Percentiles rank a stretch among this genome's conserved stretches.
Evolutionary conservation across 2,329 filamentous ascomycete species (phyloP).

Genomic region (Sphaerulina vaccinii): DNA sequence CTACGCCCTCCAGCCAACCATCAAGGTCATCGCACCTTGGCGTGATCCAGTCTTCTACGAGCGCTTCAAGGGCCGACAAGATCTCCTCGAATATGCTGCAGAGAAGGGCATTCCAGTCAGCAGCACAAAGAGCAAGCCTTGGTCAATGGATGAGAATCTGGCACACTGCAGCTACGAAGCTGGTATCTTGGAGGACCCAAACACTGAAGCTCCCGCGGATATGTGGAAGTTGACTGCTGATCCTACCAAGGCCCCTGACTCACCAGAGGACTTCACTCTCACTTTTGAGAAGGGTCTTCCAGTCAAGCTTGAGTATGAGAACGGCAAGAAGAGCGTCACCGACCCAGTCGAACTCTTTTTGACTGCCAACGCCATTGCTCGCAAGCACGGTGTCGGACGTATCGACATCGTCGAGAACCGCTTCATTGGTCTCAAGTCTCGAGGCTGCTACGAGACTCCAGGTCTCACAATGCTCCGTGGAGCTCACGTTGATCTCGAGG

Average conservation of each 20-base stretch:
- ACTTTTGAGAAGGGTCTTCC: slow-evolving; percentile 75
- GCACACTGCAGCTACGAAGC: slow-evolving; percentile 80
- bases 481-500: slow-evolving; percentile 63
- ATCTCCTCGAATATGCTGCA: slow-evolving; percentile 70
- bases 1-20: slow-evolving; percentile 61
- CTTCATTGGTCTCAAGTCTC: slow-evolving; percentile 75
- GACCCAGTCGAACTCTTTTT: slow-evolving; percentile 72
- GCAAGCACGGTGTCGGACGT: slow-evolving; percentile 71
- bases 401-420: slow-evolving; percentile 83
- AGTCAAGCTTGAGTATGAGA: slow-evolving; percentile 61
- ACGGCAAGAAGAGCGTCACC: slow-evolving; percentile 59
- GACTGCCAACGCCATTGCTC: slow-evolving; percentile 68
- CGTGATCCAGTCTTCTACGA: slow-evolving; percentile 68
- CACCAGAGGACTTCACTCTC: slow-evolving; percentile 69
- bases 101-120: slow-evolving; percentile 68
- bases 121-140: slow-evolving; percentile 70
- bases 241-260: slow-evolving; percentile 67
- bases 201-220: slow-evolving; percentile 66
- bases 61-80: slow-evolving; percentile 68
- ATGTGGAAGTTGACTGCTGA: slow-evolving; percentile 75
- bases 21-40: slow-evolving; percentile 76
- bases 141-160: slow-evolving; percentile 68
- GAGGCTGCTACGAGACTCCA: slow-evolving; percentile 75
- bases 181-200: slow-evolving; percentile 68
- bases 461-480: slow-evolving; percentile 57